Evolutionary conservation across 2,329 filamentous ascomycete genomes (phyloP).

Genomic region (Colletotrichum aenigma): DNA sequence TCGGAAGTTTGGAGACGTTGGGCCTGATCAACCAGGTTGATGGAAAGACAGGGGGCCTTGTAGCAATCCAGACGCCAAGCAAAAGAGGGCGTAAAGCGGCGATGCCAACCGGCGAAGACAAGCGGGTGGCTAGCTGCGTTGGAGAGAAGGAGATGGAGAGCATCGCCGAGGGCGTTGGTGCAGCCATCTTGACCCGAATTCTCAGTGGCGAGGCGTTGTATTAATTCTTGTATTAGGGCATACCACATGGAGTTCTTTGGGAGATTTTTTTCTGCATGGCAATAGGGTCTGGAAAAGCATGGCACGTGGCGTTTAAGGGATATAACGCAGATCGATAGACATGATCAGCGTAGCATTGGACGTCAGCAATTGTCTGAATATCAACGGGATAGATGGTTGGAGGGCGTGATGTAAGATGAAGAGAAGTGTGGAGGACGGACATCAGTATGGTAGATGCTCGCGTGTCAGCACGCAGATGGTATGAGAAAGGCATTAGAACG

Average conservation of each 20-base stretch:
- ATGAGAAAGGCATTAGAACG: not conserved
- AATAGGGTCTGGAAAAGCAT: slow-evolving; percentile 19
- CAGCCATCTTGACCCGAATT: slow-evolving; percentile 66
- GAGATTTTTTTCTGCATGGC: slow-evolving; percentile 10
- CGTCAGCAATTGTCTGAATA: not conserved
- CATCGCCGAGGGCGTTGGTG: slow-evolving; percentile 67
- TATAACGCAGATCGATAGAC: not conserved
- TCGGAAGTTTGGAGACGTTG: slow-evolving; percentile 86
- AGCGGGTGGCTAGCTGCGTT: slow-evolving; percentile 77
- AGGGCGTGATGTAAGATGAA: not conserved
- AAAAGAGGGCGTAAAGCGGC: slow-evolving; percentile 65
- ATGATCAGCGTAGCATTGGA: not conserved
- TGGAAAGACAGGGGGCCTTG: slow-evolving; percentile 72
- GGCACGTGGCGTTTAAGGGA: slow-evolving; percentile 21
- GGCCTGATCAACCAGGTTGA: slow-evolving; percentile 76
- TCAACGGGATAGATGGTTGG: not conserved
- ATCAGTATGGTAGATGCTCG: slow-evolving; percentile 3
- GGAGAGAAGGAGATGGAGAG: slow-evolving; percentile 79
- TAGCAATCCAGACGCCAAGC: slow-evolving; percentile 70
- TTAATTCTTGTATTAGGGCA: slow-evolving; percentile 29
- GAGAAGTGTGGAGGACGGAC: not conserved
- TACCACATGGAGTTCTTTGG: not conserved
- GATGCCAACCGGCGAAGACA: slow-evolving; percentile 71
- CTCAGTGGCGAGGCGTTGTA: slow-evolving; percentile 65
- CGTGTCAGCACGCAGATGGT: not conserved